phyloP scores from a whole-genome alignment of 768 basidiomycete genomes.

The Tricholoma sp. region DNA sequence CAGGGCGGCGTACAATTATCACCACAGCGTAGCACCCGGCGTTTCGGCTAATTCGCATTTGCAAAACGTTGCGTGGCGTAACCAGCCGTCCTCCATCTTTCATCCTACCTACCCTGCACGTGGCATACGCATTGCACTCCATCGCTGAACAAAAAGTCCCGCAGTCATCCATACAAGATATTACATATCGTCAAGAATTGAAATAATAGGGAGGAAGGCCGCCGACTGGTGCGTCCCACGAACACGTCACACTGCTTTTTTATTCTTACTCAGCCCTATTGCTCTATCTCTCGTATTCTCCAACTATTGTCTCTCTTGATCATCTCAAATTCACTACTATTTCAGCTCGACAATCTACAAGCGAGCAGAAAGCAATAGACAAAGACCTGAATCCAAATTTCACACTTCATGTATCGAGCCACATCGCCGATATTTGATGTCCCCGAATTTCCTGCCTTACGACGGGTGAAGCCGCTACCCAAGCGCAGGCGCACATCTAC shows the following conservation, averaged over 20 bases:
- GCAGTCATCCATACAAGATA: neutral
- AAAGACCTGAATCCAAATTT: neutral
- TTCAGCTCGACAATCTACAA: neutral
- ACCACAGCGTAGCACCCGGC: neutral
- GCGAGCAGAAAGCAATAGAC: neutral
- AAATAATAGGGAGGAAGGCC: neutral
- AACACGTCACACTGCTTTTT: constrained; percentile 15
- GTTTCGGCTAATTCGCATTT: neutral
- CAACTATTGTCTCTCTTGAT: neutral
- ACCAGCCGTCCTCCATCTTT: neutral
- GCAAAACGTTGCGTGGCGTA: neutral
- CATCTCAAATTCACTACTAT: constrained; percentile 3
- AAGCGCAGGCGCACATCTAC: constrained; percentile 62
- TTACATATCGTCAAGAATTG: neutral
- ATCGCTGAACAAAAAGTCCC: neutral
- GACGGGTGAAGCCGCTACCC: constrained; percentile 73
- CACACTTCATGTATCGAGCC: constrained; percentile 44
- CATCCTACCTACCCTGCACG: neutral
- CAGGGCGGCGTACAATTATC: no score
- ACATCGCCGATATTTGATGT: constrained; percentile 60
- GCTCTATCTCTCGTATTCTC: neutral
- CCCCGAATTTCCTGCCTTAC: constrained; percentile 55
- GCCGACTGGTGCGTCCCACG: neutral
- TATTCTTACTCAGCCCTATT: constrained; percentile 8
- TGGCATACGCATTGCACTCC: neutral